Conservation (phyloP, 2,329 filamentous ascomycete species). For the Didymella arachidicola region DNA sequence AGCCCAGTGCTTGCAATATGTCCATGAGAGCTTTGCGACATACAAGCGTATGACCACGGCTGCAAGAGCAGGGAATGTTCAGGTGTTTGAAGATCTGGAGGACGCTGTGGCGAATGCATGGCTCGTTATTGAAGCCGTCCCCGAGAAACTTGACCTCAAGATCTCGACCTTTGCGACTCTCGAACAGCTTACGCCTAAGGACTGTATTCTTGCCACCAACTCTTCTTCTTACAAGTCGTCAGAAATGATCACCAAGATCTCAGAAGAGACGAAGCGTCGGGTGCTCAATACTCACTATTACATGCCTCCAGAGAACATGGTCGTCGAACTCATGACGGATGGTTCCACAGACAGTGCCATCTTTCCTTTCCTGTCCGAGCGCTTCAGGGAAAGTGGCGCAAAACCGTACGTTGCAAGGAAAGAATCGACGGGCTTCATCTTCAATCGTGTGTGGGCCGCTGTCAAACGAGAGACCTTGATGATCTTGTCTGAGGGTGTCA, state of each 20-base stretch:
- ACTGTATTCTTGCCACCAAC: conserved; percentile 61
- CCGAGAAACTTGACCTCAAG: conserved; percentile 60
- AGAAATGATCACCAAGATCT: conserved; percentile 58
- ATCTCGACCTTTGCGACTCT: conserved; percentile 58
- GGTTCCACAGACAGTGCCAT: conserved; percentile 55
- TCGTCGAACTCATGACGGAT: conserved; percentile 64
- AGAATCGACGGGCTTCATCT: conserved; percentile 63
- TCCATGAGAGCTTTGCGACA: conserved; percentile 43
- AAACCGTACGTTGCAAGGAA: conserved; percentile 55
- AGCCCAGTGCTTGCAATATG: conserved; percentile 52
- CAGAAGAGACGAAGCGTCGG: conserved; percentile 44
- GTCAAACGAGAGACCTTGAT: conserved; percentile 62
- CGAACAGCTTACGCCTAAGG: conserved; percentile 52
- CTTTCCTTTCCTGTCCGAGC: conserved; percentile 56
- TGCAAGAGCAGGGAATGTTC: conserved; percentile 7
- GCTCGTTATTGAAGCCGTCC: conserved; percentile 64
- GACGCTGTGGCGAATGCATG: conserved; percentile 57
- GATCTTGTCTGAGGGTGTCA: conserved; percentile 61
- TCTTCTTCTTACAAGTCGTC: conserved; percentile 62
- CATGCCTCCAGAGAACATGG: conserved; percentile 55
- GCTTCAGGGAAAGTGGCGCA: conserved; percentile 53
- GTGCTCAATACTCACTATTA: conserved; percentile 60
- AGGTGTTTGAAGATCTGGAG: conserved; percentile 47
- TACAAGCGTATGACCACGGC: conserved; percentile 17
- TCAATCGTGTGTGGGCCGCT: conserved; percentile 65